Percentiles rank a stretch among this genome's conserved stretches.
Conservation (phyloP, 805 yeast genomes). For the Hanseniaspora meyeri region DNA sequence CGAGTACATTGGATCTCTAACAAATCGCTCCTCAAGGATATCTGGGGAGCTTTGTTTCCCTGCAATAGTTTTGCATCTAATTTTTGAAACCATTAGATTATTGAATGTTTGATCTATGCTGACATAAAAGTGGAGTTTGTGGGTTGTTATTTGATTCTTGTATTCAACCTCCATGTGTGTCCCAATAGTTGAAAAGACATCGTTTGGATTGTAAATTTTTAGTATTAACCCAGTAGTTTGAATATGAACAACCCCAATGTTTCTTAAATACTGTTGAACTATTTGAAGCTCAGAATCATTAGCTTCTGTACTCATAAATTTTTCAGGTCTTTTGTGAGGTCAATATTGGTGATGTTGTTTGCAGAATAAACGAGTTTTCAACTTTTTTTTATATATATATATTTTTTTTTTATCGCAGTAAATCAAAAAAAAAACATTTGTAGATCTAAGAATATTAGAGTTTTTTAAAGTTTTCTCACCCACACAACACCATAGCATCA, state of each 20-base stretch:
- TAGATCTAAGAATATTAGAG: too few relatives aligned
- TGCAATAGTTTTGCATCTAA: neutral
- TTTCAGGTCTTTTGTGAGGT: too few relatives aligned
- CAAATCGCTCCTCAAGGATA: conserved; percentile 35
- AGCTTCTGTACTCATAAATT: too few relatives aligned
- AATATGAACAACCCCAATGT: neutral
- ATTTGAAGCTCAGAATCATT: neutral
- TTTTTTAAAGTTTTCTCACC: too few relatives aligned
- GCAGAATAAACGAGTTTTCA: too few relatives aligned
- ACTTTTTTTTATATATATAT: too few relatives aligned
- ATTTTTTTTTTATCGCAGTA: too few relatives aligned
- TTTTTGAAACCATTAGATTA: neutral
- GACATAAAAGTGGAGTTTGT: neutral
- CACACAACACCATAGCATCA: too few relatives aligned
- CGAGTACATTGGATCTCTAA: neutral
- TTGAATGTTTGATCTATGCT: neutral
- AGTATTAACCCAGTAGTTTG: neutral
- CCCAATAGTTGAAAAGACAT: neutral
- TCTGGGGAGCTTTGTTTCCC: neutral
- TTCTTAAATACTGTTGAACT: neutral
- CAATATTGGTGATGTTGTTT: too few relatives aligned
- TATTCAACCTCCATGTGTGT: neutral
- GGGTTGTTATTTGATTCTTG: neutral
- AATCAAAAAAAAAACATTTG: too few relatives aligned
- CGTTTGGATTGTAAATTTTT: neutral